Conservation (phyloP, 2,329 filamentous ascomycete genomes). For the Ophiocordyceps camponoti-floridani region DNA sequence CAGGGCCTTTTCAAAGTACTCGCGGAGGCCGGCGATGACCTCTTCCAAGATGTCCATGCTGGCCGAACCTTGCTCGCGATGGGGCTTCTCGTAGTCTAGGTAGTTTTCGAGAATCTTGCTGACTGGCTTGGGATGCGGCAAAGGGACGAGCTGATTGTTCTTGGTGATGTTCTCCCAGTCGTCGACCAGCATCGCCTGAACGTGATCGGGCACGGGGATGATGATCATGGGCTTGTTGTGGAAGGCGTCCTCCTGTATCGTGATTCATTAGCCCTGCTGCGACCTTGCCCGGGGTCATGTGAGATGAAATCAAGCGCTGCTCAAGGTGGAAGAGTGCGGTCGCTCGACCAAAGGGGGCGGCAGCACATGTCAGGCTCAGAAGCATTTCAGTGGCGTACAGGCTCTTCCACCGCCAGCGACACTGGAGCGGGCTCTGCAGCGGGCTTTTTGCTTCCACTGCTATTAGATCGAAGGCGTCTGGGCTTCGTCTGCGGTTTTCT, state of each 20-base stretch:
- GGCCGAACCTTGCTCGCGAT: slow-evolving; percentile 45
- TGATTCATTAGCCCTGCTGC: not conserved
- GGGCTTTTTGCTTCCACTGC: not conserved
- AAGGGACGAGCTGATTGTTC: slow-evolving; percentile 71
- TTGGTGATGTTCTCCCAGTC: slow-evolving; percentile 99
- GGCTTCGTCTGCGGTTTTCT: not conserved
- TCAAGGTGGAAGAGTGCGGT: not conserved
- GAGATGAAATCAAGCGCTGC: not conserved
- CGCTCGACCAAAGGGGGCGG: not conserved
- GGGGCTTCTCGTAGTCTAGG: slow-evolving; percentile 47
- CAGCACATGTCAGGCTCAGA: not conserved
- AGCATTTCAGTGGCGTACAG: not conserved
- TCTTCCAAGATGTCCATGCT: slow-evolving; percentile 81
- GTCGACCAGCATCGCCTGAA: slow-evolving; percentile 87
- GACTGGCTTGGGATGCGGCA: slow-evolving; percentile 64
- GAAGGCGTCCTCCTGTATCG: slow-evolving; percentile 66
- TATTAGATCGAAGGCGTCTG: not conserved
- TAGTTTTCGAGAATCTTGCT: slow-evolving; percentile 69
- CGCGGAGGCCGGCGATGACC: slow-evolving; percentile 66
- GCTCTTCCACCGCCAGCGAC: not conserved
- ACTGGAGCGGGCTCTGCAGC: not conserved
- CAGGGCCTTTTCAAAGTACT: slow-evolving; percentile 86
- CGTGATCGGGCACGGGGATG: slow-evolving; percentile 67
- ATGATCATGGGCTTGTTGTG: slow-evolving; percentile 70
- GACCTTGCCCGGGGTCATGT: not conserved